phyloP scores from a whole-genome alignment of 106 monocot species.

The Posidonia australis region DNA sequence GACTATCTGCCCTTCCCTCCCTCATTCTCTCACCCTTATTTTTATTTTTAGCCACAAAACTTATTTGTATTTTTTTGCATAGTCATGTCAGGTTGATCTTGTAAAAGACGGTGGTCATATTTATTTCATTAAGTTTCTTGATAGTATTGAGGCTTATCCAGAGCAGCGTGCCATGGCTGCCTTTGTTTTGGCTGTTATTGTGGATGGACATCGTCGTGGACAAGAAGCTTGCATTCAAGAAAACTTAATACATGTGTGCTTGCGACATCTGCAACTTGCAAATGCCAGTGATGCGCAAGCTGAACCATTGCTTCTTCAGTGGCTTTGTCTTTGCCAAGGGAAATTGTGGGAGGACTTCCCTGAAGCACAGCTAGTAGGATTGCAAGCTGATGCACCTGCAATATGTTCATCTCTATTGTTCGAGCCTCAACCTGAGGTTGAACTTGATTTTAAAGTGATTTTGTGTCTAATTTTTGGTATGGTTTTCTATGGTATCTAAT shows the following conservation, averaged over 20 bases:
- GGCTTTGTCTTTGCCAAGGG: conserved; percentile 91
- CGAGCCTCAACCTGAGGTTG: conserved; percentile 91
- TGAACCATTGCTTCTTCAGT: conserved; percentile 88
- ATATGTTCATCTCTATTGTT: conserved; percentile 47
- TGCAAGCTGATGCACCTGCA: conserved; percentile 59
- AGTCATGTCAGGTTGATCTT: conserved; percentile 95
- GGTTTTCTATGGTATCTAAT: not conserved
- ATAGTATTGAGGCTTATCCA: conserved; percentile 79
- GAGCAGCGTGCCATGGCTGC: conserved; percentile 98
- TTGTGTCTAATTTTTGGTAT: not conserved
- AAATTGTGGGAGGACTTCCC: conserved; percentile 93
- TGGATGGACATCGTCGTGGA: conserved; percentile 76
- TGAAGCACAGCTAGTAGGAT: conserved; percentile 69
- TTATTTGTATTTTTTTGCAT: conserved; percentile 2
- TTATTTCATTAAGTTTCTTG: conserved; percentile 96
- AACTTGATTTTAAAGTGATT: not conserved
- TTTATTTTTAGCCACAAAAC: not conserved
- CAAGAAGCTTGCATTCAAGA: conserved; percentile 80
- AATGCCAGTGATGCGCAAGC: conserved; percentile 49
- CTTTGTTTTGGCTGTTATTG: conserved; percentile 90
- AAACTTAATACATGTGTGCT: conserved; percentile 70
- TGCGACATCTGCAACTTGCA: conserved; percentile 64
- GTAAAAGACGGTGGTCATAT: conserved; percentile 94
- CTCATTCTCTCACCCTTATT: not conserved
- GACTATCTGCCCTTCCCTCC: not conserved